Percentiles rank a stretch among this genome's conserved stretches.
Conservation (phyloP, 148 eudicot species). For the Silene uniflora region DNA sequence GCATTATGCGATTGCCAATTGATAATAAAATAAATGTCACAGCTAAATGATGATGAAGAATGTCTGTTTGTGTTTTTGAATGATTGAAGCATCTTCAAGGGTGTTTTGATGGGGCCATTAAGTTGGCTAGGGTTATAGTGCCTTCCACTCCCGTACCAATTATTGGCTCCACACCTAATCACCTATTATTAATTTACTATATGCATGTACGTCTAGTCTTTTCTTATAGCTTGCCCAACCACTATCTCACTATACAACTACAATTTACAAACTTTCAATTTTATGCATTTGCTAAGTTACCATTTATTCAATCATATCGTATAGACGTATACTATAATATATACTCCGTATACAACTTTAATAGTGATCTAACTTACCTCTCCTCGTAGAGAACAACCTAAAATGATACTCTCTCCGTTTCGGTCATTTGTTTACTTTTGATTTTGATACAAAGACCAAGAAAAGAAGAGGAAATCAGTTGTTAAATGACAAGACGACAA, state of each 20-base stretch:
- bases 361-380: no score
- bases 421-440: no score
- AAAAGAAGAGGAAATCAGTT: no score
- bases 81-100: slow-evolving; percentile 35
- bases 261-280: background rate
- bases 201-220: slow-evolving; percentile 10
- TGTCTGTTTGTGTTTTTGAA: slow-evolving; percentile 30
- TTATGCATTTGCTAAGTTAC: background rate
- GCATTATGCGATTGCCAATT: background rate
- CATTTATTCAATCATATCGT: background rate
- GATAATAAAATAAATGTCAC: no score
- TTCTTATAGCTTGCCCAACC: slow-evolving; percentile 18
- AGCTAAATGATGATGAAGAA: slow-evolving; percentile 23
- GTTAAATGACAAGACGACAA: no score
- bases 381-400: no score
- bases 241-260: slow-evolving; percentile 17
- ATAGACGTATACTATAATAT: no score
- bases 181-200: no score
- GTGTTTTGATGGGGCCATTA: slow-evolving; percentile 17
- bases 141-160: slow-evolving; percentile 27
- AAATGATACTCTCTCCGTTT: no score
- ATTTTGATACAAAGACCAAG: no score
- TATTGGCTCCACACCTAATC: slow-evolving; percentile 30
- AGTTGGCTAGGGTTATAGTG: slow-evolving; percentile 22
- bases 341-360: no score